Percentiles rank a stretch among this genome's conserved stretches.
These are phyloP conservation scores for Corinectria fuckeliana DNA, from an alignment of 2,329 filamentous ascomycete genomes.

Conservation along the genomic window DNA sequence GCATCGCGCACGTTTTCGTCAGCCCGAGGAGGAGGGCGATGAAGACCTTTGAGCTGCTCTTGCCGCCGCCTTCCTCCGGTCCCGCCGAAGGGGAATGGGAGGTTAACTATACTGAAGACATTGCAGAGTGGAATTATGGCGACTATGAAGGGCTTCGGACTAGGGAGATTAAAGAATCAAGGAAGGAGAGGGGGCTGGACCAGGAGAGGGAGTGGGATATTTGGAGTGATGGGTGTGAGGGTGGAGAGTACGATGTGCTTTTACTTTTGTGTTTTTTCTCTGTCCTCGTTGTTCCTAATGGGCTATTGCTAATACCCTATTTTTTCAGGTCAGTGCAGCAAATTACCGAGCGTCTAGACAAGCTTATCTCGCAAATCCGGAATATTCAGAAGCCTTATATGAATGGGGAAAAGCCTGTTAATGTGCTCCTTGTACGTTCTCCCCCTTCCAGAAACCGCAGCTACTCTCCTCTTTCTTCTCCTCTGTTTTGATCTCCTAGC, in stretches of 20 bases:
- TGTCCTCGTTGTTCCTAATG: background rate
- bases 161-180: constrained; percentile 54
- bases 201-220: constrained; percentile 56
- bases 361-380: constrained; percentile 49
- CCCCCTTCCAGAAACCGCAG: background rate
- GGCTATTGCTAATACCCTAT: background rate
- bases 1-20: constrained; percentile 54
- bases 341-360: constrained; percentile 49
- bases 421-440: constrained; percentile 42
- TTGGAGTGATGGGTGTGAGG: constrained; percentile 64
- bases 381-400: constrained; percentile 48
- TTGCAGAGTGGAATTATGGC: constrained; percentile 69
- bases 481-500: background rate
- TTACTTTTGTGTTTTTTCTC: background rate
- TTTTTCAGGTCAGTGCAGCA: constrained; percentile 38
- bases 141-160: constrained; percentile 64
- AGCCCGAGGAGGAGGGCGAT: constrained; percentile 57
- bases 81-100: constrained; percentile 22
- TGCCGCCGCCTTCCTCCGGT: constrained; percentile 46
- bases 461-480: background rate
- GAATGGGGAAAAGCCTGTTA: constrained; percentile 46
- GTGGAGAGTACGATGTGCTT: constrained; percentile 53
- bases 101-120: constrained; percentile 55
- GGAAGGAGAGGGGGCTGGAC: constrained; percentile 56
- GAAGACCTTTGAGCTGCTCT: constrained; percentile 55